phyloP scores from a whole-genome alignment of 1,139 yeast genomes.

The Pneumocystis oryctolagi region DNA sequence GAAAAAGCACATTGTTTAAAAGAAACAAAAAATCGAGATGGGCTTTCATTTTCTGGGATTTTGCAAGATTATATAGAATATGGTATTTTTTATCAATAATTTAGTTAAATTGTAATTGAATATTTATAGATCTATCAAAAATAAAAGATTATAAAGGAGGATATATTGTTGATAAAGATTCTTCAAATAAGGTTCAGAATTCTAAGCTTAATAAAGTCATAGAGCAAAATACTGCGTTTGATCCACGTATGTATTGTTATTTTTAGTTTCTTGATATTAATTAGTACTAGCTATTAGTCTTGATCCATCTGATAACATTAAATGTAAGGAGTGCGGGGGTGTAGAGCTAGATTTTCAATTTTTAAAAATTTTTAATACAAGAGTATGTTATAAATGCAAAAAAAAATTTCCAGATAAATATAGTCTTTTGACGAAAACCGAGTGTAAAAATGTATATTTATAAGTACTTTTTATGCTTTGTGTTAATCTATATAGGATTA shows the following conservation, averaged over 20 bases:
- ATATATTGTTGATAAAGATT: constrained; percentile 39
- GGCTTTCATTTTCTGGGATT: constrained; percentile 18
- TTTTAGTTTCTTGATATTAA: background rate
- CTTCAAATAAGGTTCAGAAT: background rate
- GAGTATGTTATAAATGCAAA: constrained; percentile 71
- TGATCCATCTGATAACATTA: constrained; percentile 52
- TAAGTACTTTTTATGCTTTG: constrained; percentile 7
- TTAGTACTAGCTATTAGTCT: constrained; percentile 17
- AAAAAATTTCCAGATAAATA: constrained; percentile 70
- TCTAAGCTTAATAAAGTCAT: background rate
- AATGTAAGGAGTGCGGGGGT: constrained; percentile 63
- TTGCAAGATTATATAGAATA: constrained; percentile 64
- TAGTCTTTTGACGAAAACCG: constrained; percentile 82
- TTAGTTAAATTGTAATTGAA: background rate
- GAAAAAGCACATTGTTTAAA: background rate
- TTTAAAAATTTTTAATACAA: constrained; percentile 47
- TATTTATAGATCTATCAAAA: constrained; percentile 45
- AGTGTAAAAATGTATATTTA: constrained; percentile 81
- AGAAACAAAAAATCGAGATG: constrained; percentile 6
- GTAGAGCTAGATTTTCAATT: constrained; percentile 66
- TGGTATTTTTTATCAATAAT: constrained; percentile 23
- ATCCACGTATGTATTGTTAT: background rate
- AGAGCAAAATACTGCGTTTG: constrained; percentile 17
- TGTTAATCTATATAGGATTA: background rate
- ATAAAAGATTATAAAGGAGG: constrained; percentile 87